A percentile compares a stretch with the other conserved stretches of the same genome.
Conservation (phyloP, 768 basidiomycete genomes). For the Podaxis mareebaensis region DNA sequence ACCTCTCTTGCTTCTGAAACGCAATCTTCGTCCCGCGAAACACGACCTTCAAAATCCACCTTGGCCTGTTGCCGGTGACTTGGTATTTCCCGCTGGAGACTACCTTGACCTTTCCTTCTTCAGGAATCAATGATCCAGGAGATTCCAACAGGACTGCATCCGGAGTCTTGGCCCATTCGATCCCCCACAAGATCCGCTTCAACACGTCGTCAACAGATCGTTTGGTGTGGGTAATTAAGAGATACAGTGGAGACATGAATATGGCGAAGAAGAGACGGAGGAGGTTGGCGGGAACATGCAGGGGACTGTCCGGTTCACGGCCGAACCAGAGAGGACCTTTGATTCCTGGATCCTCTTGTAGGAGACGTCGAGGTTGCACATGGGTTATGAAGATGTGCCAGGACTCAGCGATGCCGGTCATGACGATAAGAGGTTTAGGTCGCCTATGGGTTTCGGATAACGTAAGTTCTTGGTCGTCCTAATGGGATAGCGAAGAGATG, state of each 20-base stretch:
- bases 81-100: conserved; percentile 6
- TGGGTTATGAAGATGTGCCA: conserved; percentile 3
- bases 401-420: not conserved
- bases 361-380: conserved; percentile 2
- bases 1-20: not conserved
- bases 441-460: not conserved
- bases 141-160: conserved; percentile 11
- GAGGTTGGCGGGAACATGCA: conserved; percentile 5
- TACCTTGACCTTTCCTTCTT: not conserved
- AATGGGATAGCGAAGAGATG: not conserved
- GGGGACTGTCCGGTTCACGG: not conserved
- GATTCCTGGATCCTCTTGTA: conserved; percentile 10
- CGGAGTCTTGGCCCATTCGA: conserved; percentile 12
- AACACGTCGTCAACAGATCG: not conserved
- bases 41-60: conserved; percentile 5
- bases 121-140: conserved; percentile 1
- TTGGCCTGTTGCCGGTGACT: conserved; percentile 7
- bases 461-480: not conserved
- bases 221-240: not conserved
- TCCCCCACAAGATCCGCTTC: conserved; percentile 3
- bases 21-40: not conserved
- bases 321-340: conserved; percentile 16
- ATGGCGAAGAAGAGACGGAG: conserved; percentile 12
- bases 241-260: not conserved
- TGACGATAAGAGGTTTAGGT: not conserved